Conservation (phyloP, 352 stramenopile species). For the Lagenidium sp. region DNA sequence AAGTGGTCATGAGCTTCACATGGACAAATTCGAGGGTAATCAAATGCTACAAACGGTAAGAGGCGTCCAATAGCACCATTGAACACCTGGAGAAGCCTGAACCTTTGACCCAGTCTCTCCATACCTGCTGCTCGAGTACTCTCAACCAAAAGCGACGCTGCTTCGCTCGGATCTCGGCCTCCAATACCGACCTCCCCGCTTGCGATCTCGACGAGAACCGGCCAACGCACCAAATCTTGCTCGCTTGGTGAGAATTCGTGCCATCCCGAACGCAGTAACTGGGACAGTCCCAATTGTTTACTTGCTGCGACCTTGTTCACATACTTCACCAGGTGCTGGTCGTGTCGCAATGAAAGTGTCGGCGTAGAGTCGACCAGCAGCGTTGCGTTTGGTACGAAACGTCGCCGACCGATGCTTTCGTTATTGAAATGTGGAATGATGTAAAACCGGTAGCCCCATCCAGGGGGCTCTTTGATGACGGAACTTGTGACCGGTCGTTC, state of each 20-base stretch:
- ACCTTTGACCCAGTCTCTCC: slow-evolving; percentile 44
- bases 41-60: slow-evolving; percentile 36
- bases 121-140: neutral
- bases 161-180: too few relatives aligned
- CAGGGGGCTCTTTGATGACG: neutral
- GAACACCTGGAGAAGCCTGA: slow-evolving; percentile 70
- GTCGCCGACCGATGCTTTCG: slow-evolving; percentile 34
- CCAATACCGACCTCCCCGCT: too few relatives aligned
- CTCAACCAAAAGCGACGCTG: neutral
- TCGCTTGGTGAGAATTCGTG: slow-evolving; percentile 46
- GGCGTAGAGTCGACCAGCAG: neutral
- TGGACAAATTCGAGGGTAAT: neutral
- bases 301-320: slow-evolving; percentile 48
- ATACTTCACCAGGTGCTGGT: slow-evolving; percentile 67
- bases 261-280: slow-evolving; percentile 48
- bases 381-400: slow-evolving; percentile 24
- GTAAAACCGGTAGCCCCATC: slow-evolving; percentile 68
- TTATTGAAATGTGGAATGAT: slow-evolving; percentile 60
- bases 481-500: neutral
- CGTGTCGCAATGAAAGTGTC: slow-evolving; percentile 18
- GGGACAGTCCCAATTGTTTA: slow-evolving; percentile 36
- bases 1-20: too few relatives aligned
- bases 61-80: slow-evolving; percentile 51
- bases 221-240: slow-evolving; percentile 62
- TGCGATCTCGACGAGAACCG: slow-evolving; percentile 49